Conservation (phyloP, 164 flowering plant species). For the Liriodendron chinense region DNA sequence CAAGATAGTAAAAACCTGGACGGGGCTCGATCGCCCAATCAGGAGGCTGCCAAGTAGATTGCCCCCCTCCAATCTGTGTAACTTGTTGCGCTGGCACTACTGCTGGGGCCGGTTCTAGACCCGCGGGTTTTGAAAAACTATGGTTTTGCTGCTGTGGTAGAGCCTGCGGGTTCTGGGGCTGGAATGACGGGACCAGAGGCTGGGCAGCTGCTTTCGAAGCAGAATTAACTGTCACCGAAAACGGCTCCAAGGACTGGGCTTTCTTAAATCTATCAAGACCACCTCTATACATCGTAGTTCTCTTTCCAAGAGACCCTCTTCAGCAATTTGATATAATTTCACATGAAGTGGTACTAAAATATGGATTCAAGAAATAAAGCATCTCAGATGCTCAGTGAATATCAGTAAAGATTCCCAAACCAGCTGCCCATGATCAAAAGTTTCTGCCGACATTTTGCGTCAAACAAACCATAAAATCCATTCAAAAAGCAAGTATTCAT, state of each 20-base stretch:
- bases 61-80: constrained; percentile 89
- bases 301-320: constrained; percentile 4
- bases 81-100: constrained; percentile 36
- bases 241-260: constrained; percentile 86
- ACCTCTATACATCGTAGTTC: constrained; percentile 63
- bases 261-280: constrained; percentile 95
- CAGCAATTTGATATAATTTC: background rate
- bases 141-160: constrained; percentile 30
- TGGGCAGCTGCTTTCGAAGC: constrained; percentile 26
- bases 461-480: background rate
- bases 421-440: constrained; percentile 4
- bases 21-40: constrained; percentile 99
- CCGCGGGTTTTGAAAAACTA: constrained; percentile 22
- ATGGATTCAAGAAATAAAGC: background rate
- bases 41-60: constrained; percentile 94
- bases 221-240: constrained; percentile 57
- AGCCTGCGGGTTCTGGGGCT: constrained; percentile 25
- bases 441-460: background rate
- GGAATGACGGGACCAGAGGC: constrained; percentile 17
- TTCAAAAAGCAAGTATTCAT: background rate
- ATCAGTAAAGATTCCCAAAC: constrained; percentile 7
- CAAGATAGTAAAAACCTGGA: constrained; percentile 80
- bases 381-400: background rate
- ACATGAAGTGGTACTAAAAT: background rate
- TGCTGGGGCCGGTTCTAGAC: constrained; percentile 25